A percentile compares a stretch with the other conserved stretches of the same genome.
phyloP scores from a whole-genome alignment of 2,329 filamentous ascomycete species.

The Colletotrichum tropicicola region DNA sequence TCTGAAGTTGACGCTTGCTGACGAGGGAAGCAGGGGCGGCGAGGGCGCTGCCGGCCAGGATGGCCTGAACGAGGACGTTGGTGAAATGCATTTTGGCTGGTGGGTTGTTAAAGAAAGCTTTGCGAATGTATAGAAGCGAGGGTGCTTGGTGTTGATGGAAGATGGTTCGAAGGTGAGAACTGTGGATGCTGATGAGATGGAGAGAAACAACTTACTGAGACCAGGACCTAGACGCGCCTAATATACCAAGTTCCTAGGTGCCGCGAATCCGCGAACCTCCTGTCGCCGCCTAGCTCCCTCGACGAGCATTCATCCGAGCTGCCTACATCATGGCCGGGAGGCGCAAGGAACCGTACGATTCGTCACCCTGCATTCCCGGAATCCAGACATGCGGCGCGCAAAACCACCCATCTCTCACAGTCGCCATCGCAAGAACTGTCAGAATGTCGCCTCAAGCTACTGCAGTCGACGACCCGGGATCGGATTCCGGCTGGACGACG shows the following conservation, averaged over 20 bases:
- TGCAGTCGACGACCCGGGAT: not conserved
- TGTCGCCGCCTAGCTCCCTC: not conserved
- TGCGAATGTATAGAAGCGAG: no score
- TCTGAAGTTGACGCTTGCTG: constrained; percentile 54
- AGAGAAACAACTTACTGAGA: not conserved
- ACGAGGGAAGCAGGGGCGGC: constrained; percentile 40
- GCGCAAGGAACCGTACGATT: not conserved
- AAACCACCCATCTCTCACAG: not conserved
- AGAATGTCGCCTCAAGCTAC: not conserved
- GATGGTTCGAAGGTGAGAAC: not conserved
- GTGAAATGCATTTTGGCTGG: constrained; percentile 36
- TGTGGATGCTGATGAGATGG: constrained; percentile 16
- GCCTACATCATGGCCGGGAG: not conserved
- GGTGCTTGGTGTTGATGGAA: not conserved
- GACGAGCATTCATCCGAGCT: constrained; percentile 19
- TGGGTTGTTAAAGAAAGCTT: not conserved
- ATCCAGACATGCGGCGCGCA: constrained; percentile 5
- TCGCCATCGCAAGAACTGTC: not conserved
- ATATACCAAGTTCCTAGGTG: constrained; percentile 6
- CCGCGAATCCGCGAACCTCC: not conserved
- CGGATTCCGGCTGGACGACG: not conserved
- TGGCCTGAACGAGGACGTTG: constrained; percentile 55
- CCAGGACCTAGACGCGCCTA: not conserved
- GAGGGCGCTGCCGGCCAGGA: constrained; percentile 59
- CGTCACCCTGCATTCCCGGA: not conserved